phyloP scores from a whole-genome alignment of 75 land plant genomes.

The Selaginella tamariscina region DNA sequence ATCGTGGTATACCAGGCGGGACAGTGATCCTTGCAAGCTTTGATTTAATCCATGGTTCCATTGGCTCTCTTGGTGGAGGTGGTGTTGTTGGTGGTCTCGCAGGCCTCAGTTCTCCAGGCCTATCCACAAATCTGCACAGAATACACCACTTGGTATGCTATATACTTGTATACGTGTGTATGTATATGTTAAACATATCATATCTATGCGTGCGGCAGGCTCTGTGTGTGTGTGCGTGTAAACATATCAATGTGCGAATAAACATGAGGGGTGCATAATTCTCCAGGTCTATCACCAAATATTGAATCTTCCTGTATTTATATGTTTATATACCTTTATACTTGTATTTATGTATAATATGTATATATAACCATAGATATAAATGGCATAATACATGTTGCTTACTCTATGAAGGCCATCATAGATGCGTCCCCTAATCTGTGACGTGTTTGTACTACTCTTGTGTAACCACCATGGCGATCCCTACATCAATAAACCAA shows the following conservation, averaged over 20 bases:
- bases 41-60: background rate
- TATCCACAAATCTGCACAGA: background rate
- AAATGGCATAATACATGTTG: background rate
- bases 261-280: too few species aligned
- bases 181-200: too few species aligned
- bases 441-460: conserved; percentile 75
- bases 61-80: background rate
- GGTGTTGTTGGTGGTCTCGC: background rate
- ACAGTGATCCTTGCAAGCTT: background rate
- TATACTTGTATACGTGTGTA: too few species aligned
- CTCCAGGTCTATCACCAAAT: too few species aligned
- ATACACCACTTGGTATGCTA: background rate
- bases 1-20: background rate
- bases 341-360: too few species aligned
- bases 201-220: too few species aligned
- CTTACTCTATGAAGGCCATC: conserved; percentile 97
- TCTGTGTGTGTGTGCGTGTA: too few species aligned
- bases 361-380: too few species aligned
- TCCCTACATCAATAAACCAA: conserved; percentile 35
- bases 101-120: background rate
- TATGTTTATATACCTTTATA: too few species aligned
- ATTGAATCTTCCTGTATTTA: too few species aligned
- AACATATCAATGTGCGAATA: too few species aligned
- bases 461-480: conserved; percentile 87
- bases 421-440: conserved; percentile 91